Evolutionary conservation across 116 monocot species (phyloP), one percentile per base, ranked within the genome.

Genomic region (Iris pallida): DNA sequence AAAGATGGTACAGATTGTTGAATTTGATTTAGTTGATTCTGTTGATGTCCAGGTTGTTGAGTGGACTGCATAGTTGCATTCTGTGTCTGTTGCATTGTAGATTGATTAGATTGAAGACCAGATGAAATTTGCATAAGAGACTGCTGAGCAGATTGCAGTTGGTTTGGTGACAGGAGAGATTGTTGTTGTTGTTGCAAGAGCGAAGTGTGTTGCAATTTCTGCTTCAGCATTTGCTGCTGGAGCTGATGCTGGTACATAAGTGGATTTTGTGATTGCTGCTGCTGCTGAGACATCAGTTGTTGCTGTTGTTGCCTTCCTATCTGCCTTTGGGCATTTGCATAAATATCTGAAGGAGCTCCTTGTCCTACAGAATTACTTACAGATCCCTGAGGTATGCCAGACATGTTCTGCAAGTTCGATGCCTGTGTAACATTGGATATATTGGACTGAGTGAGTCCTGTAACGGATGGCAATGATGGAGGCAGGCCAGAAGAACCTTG

Each of bases 141-240:
- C 59, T 85, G 80, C 74, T 88, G 92, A 53, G 85, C 79, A 59
- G 88, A 49, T 64, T 88, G 92, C 49, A 84, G 41, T 62, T 90
- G 90, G 64, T 60, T 86, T 71, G 74, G 58, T 61, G 79, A 83
- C 59, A 83, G 51, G 64, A 81, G 46, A 57, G 78, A 66, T 47
- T 81, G 88, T 41, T 88, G 76, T 4, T 66, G 73, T 20, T 55
- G 63, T 18, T 80, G 85, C 42, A 80, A 10, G 12, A 66, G 66
- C 53, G 79, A 71, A 18, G 64, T 55, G 53, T 70, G 70, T 20
- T 64, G 65, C 41, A 71, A 42, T 56, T 78, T 70, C 53, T 68
- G 78, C 55, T 78, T 71, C 13, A 63, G 7, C n/a, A 69, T 11
- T 14, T 72, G 72, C 44, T 85, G 80, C 20, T 70, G 75, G 46